A percentile compares a stretch with the other conserved stretches of the same genome.
phyloP scores from a whole-genome alignment of 306 rosid genomes.

The Sophora flavescens region DNA sequence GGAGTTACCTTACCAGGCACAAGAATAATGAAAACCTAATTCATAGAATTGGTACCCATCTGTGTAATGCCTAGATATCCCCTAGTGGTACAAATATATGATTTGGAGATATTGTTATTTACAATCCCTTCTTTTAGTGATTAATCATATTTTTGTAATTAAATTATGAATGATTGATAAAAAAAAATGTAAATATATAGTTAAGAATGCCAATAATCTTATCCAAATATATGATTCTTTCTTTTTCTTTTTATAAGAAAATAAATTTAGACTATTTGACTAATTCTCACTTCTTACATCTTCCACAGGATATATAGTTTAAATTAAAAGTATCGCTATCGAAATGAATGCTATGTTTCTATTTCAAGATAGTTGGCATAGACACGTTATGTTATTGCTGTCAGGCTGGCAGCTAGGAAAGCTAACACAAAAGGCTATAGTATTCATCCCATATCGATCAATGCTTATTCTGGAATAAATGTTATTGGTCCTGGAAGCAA shows the following conservation, averaged over 20 bases:
- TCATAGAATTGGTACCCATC: slow-evolving; percentile 23
- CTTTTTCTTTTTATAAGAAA: slow-evolving; percentile 32
- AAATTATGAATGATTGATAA: too few relatives aligned
- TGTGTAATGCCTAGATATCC: slow-evolving; percentile 39
- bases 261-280: slow-evolving; percentile 31
- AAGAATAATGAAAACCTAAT: slow-evolving; percentile 25
- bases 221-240: slow-evolving; percentile 11
- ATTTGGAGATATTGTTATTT: not conserved
- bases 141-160: too few relatives aligned
- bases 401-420: slow-evolving; percentile 49
- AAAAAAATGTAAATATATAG: too few relatives aligned
- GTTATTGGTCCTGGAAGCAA: slow-evolving; percentile 30
- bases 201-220: too few relatives aligned
- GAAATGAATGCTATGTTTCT: slow-evolving; percentile 50
- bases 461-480: slow-evolving; percentile 38
- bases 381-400: slow-evolving; percentile 47
- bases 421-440: slow-evolving; percentile 36
- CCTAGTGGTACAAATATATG: slow-evolving; percentile 23
- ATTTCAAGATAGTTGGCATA: slow-evolving; percentile 40
- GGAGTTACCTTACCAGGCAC: not conserved
- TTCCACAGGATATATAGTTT: slow-evolving; percentile 17
- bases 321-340: slow-evolving; percentile 43
- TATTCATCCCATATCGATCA: slow-evolving; percentile 7
- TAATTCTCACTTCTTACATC: slow-evolving; percentile 33
- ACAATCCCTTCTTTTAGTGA: not conserved